These are phyloP conservation scores for Tulasnella sp. DNA, from an alignment of 768 basidiomycete genomes.

Conservation along the genomic window DNA sequence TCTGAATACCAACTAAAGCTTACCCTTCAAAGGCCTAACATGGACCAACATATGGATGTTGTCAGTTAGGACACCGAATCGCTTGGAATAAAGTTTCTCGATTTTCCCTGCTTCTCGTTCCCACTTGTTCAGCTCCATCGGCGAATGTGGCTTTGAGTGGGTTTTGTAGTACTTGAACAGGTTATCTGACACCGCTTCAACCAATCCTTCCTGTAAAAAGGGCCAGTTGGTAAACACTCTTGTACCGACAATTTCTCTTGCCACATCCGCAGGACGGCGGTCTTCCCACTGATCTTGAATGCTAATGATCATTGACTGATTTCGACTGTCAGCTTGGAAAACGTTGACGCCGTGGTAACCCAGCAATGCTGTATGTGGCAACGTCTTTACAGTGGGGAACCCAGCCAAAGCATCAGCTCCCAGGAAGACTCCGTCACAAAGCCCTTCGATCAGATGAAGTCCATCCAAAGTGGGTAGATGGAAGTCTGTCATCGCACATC, in stretches of 20 bases:
- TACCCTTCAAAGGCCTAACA: constrained; percentile 83
- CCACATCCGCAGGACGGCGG: constrained; percentile 58
- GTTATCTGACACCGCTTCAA: constrained; percentile 75
- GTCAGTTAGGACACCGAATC: constrained; percentile 75
- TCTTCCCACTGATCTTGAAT: constrained; percentile 63
- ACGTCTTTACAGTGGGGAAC: constrained; percentile 88
- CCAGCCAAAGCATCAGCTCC: constrained; percentile 82
- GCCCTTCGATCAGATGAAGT: constrained; percentile 70
- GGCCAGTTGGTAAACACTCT: constrained; percentile 83
- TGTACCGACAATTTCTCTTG: constrained; percentile 58
- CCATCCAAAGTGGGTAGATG: constrained; percentile 78
- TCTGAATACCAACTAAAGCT: constrained; percentile 15
- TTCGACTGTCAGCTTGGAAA: constrained; percentile 77
- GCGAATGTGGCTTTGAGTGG: constrained; percentile 55
- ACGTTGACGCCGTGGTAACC: constrained; percentile 87
- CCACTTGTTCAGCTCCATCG: constrained; percentile 59
- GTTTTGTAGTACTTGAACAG: constrained; percentile 73
- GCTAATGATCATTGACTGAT: constrained; percentile 87
- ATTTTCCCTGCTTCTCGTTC: constrained; percentile 68
- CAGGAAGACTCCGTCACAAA: constrained; percentile 77
- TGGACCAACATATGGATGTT: constrained; percentile 70
- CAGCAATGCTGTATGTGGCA: constrained; percentile 62
- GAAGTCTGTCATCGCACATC: constrained; percentile 69
- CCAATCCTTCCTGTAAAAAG: constrained; percentile 83
- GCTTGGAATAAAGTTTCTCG: constrained; percentile 78